Evolutionary conservation across 257 asterid genomes (phyloP).

Genomic region (Jaltomata sinuosa): DNA sequence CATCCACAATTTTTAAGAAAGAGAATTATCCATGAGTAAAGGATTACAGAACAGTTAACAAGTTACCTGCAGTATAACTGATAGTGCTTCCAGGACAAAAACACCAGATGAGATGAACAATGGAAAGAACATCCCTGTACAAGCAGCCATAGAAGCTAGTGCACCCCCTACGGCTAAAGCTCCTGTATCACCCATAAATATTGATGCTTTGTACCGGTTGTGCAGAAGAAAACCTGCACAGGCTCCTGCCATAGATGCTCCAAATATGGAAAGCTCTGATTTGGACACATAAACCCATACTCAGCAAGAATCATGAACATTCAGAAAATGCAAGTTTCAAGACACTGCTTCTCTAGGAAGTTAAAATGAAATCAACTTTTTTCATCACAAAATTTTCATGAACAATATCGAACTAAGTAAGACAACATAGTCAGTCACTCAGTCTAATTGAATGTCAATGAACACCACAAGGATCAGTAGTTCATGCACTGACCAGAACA

Average conservation of each 20-base stretch:
- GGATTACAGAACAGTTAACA: neutral
- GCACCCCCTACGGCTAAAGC: conserved; percentile 91
- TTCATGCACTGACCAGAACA: conserved; percentile 52
- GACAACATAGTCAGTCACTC: neutral
- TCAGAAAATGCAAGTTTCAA: neutral
- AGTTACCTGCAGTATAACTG: conserved; percentile 59
- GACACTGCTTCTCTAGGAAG: neutral
- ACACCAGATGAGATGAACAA: conserved; percentile 74
- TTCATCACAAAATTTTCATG: neutral
- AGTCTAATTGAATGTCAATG: neutral
- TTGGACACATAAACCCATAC: conserved; percentile 6
- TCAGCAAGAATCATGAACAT: conserved; percentile 2
- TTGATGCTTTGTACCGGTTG: conserved; percentile 68
- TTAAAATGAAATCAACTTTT: neutral
- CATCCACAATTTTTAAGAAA: neutral
- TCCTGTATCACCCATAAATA: conserved; percentile 85
- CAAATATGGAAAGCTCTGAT: conserved; percentile 78
- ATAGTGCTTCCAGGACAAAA: conserved; percentile 44
- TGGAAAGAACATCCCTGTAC: conserved; percentile 92
- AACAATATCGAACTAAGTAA: neutral
- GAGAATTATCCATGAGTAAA: neutral
- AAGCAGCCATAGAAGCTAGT: conserved; percentile 94
- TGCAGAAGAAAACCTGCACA: conserved; percentile 87
- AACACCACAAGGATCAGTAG: neutral
- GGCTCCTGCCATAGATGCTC: conserved; percentile 98